Evolutionary conservation across 1,139 yeast species (phyloP), one percentile per base, ranked within the genome.

Genomic region (Hyphopichia buzzinii): DNA sequence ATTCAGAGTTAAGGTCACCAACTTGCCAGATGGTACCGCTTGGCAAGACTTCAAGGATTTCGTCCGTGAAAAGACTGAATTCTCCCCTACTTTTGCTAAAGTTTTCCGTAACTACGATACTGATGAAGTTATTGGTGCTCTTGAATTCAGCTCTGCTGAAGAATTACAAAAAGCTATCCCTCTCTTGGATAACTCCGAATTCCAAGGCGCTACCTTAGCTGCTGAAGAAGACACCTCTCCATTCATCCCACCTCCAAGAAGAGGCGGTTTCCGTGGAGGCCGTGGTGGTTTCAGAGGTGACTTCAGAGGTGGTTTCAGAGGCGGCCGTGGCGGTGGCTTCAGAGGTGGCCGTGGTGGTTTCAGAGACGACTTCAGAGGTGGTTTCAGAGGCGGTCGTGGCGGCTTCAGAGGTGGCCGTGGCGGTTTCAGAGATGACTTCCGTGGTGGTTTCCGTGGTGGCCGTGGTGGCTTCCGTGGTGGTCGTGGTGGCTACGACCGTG

Each of bases 21-120:
- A 79, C 62, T 71, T 84, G 53, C 89, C 89, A 48, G 84, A 81
- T 49, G 81, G 82, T 44, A 74, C 86, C 39, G 82, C 88, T 37
- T 84, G 94, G 94, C 92, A 84, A 72, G 90, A 84, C 55, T 75
- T 84, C 56, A 84, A 84, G 64, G 94, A 84, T 64, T 79, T 81
- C 53, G 84, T 84, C 46, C 71, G 87, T 59, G 90, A 83, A 46
- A 79, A 79, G 54, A 73, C 79, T 51, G 78, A 75, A 47, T 62
- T 74, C 49, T 76, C 79, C 43, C 85, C 89, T 40, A 77, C 81
- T 33, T 84, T 81, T 60, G 85, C 86, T 49, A 80, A 82, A 62
- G 87, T 84, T 39, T 77, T 72, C 64, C 74, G 79, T 55, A 81
- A 79, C 52, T 66, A 65, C 48, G 76, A 70, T 35, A 48, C 64